These are phyloP conservation scores for Trichoderma erinaceum DNA, from an alignment of 495 filamentous ascomycete species.

Conservation along the genomic window DNA sequence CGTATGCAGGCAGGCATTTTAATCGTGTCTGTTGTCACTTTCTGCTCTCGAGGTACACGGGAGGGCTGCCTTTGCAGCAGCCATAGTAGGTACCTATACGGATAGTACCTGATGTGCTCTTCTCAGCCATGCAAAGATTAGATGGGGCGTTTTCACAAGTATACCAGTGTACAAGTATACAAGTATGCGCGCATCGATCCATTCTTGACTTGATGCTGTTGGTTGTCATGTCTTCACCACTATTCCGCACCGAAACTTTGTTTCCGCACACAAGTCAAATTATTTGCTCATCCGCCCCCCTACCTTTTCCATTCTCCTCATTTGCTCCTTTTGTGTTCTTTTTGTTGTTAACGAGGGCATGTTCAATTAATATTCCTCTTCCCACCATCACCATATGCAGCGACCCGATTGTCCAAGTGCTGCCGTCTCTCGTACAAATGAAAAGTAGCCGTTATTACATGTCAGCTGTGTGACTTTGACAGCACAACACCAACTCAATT, in stretches of 20 bases:
- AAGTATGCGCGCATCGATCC: not conserved
- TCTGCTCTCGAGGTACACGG: too few relatives aligned
- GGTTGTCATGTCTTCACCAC: not conserved
- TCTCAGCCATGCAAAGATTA: not conserved
- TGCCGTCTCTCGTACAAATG: not conserved
- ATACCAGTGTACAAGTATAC: not conserved
- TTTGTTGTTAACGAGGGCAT: not conserved
- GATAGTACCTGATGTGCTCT: too few relatives aligned
- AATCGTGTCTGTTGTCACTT: not conserved
- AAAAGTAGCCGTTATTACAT: not conserved
- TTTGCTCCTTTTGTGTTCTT: not conserved
- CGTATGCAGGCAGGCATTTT: not conserved
- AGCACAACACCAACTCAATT: not conserved
- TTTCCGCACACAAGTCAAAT: not conserved
- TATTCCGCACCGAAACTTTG: constrained; percentile 4
- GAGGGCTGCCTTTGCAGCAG: too few relatives aligned
- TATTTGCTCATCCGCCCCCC: not conserved
- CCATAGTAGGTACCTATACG: too few relatives aligned
- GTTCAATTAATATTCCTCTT: not conserved
- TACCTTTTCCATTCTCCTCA: not conserved
- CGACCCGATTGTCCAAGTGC: not conserved
- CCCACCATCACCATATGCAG: not conserved
- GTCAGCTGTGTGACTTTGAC: not conserved
- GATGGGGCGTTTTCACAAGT: not conserved
- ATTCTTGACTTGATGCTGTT: not conserved